phyloP scores from a whole-genome alignment of 371 early-diverging fungal genomes.

The Mucor saturninus region DNA sequence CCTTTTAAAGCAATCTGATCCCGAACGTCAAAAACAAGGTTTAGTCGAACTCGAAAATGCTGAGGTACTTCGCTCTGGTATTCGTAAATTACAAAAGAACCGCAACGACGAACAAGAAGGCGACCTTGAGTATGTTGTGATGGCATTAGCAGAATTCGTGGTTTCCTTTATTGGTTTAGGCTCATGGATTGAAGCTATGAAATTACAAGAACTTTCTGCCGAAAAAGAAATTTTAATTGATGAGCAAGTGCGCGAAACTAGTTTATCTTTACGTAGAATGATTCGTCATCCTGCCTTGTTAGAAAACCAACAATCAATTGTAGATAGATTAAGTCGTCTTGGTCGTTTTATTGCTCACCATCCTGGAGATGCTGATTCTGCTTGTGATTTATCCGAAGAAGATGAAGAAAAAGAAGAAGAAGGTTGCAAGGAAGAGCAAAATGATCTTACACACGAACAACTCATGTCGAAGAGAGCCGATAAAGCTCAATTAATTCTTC shows the following conservation, averaged over 20 bases:
- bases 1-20: constrained; percentile 22
- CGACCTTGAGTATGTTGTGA: constrained; percentile 34
- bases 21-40: constrained; percentile 31
- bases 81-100: constrained; percentile 15
- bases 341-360: constrained; percentile 32
- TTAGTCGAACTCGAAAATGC: constrained; percentile 33
- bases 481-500: constrained; percentile 43
- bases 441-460: constrained; percentile 8
- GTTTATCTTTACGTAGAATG: constrained; percentile 39
- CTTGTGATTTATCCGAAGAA: constrained; percentile 33
- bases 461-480: constrained; percentile 30
- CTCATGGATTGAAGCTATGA: constrained; percentile 43
- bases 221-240: constrained; percentile 22
- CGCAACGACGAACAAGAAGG: constrained; percentile 4
- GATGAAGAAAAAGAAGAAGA: constrained; percentile 16
- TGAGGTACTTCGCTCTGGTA: constrained; percentile 14
- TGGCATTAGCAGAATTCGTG: constrained; percentile 43
- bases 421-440: constrained; percentile 6
- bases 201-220: constrained; percentile 11
- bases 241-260: constrained; percentile 12
- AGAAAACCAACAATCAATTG: constrained; percentile 25
- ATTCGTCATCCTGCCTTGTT: constrained; percentile 27
- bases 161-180: constrained; percentile 42
- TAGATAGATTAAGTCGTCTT: constrained; percentile 36
- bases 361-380: constrained; percentile 41